Evolutionary conservation across 2,329 filamentous ascomycete species (phyloP), one percentile per base, ranked within the genome.

Genomic region (Ophiostoma piceae): DNA sequence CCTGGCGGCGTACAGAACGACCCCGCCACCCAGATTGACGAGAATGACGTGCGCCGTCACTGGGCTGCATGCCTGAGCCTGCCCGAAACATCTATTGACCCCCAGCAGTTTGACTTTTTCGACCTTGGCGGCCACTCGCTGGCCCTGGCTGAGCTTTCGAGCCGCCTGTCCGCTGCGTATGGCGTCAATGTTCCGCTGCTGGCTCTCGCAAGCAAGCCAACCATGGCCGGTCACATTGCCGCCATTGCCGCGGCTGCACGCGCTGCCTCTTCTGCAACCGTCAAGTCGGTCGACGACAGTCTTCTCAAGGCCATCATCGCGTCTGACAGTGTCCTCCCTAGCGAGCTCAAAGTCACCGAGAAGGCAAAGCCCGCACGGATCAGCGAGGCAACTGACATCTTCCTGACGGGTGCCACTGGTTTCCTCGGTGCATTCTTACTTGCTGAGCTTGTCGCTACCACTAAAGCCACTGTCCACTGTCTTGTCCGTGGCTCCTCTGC

Each of bases 101-200:
- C 89, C 76, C 85, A 82, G 1, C 88, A 91, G 72, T 88, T 92
- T 77, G 90, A 88, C 77, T 94, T 94, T 78, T 94, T 94, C 76
- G 91, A 94, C 71, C 81, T 94, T 1, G 91, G 91, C 47, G 91
- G 91, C 0, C 91, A 94, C 78, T 93, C 90, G 0, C 80, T 94
- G 68, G 87, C 88, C 1, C 84, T 94, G n/a, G 91, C 91, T 0
- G 89, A 92, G 71, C 83, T 94, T 35, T 87, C 91, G n/a, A 88
- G 87, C 35, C 86, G 87, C 43, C 77, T 94, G 16, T 88, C 89
- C 0, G 86, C 86, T 71, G 84, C 84, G 0, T 92, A 92, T 75
- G 90, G 90, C 4, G 91, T 94, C 76, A 85, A 88, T 0, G 85
- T 94, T 1, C 88, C 90, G 2, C 83, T 94, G 22, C 86, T 85